Evolutionary conservation across 768 basidiomycete species (phyloP).

Genomic region (Pleurotus cornucopiae): DNA sequence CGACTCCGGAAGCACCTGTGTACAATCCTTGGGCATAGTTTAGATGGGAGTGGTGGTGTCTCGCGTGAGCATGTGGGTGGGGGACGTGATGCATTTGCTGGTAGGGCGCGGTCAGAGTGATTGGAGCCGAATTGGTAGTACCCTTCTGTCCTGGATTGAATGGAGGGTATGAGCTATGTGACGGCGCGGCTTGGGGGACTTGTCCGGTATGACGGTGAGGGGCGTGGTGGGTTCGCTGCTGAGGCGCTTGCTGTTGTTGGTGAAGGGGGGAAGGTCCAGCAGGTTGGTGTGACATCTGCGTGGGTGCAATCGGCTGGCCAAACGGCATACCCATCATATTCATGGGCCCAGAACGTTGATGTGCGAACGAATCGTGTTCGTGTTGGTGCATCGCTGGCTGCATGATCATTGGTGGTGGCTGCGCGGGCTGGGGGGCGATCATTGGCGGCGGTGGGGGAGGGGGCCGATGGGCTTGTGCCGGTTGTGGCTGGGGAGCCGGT

Average conservation of each 20-base stretch:
- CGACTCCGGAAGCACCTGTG: constrained; percentile 19
- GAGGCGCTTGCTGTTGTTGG: constrained; percentile 15
- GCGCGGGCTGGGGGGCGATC: constrained; percentile 15
- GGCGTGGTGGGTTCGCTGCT: constrained; percentile 14
- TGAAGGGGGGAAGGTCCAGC: constrained; percentile 15
- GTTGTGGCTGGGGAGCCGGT: neutral
- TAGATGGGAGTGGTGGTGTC: constrained; percentile 61
- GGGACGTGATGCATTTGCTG: constrained; percentile 78
- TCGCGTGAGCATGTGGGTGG: constrained; percentile 74
- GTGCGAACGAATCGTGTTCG: constrained; percentile 21
- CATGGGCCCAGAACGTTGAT: constrained; percentile 18
- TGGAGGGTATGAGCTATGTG: constrained; percentile 18
- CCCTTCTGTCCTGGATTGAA: constrained; percentile 23
- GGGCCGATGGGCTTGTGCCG: constrained; percentile 12
- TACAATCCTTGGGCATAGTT: constrained; percentile 34
- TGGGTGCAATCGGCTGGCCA: constrained; percentile 15
- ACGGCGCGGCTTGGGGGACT: constrained; percentile 13
- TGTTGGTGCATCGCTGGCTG: constrained; percentile 13
- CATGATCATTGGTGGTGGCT: constrained; percentile 6
- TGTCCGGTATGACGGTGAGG: constrained; percentile 10
- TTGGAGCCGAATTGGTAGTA: constrained; percentile 31
- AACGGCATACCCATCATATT: constrained; percentile 22
- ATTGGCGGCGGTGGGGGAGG: constrained; percentile 13
- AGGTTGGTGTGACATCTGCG: constrained; percentile 12
- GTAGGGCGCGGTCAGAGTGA: constrained; percentile 58